Evolutionary conservation across 2,329 filamentous ascomycete genomes (phyloP), one percentile per base, ranked within the genome.

Genomic region (Ascochyta fabae): DNA sequence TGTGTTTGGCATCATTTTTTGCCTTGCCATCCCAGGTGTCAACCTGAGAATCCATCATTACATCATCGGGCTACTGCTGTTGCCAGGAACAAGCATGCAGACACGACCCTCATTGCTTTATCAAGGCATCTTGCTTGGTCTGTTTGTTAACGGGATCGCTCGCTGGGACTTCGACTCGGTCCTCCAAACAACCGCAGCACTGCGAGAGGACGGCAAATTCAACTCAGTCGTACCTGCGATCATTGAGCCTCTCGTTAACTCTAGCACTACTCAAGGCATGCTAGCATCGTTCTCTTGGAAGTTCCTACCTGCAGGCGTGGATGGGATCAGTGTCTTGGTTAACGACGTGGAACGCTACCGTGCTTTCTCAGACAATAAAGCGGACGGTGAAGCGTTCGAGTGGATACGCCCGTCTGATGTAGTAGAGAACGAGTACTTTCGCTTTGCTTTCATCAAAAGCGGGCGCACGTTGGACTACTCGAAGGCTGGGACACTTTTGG

Each of bases 21-120:
- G 88, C 43, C 78, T 96, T 13, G 76, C 83, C 1, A 78, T 96
- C 9, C 94, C 94, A 0, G 85, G 86, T 4, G 84, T 96, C 24
- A 89, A 86, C 58, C 81, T 99, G 40, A 88, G 94, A 29, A 92
- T 99, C 49, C 94, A 98, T 72, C 95, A 98, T 74, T 75, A 75
- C 41, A 70, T 75, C 29, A 50, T 75, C 7, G 72, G 66, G n/a
- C 58, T 75, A 2, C 51, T 75, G 8, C 47, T 75, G 1, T 60
- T 75, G 3, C 73, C 73, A 7, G 73, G 73, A 4, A 75, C 73
- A 9, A 68, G 60, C 41, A 58, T 75, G 15, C 72, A 75, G 54
- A 75, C 70, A n/a, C 65, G 73, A 15, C 61, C 66, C 3, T 73
- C 70, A 3, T 42, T 75, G 29, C 38, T 75, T 2, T 75, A 73